These are phyloP conservation scores for Cadophora luteo-olivacea DNA, from an alignment of 2,329 filamentous ascomycete genomes.

Conservation along the genomic window DNA sequence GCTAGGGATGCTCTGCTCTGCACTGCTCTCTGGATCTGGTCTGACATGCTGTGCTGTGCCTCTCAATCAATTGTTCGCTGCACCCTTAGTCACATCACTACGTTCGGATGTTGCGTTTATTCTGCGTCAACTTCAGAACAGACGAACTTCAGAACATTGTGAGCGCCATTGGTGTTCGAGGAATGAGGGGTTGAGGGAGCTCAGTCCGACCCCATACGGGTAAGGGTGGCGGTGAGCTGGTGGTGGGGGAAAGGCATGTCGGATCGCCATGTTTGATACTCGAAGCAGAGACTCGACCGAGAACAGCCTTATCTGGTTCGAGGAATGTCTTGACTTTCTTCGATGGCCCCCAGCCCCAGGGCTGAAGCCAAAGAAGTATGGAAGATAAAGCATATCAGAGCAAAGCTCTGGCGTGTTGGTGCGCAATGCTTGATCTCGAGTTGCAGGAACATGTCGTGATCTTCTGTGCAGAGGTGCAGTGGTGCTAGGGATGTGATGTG, in stretches of 20 bases:
- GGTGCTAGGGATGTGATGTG: background rate
- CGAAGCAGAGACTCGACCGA: constrained; percentile 25
- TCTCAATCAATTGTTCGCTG: constrained; percentile 9
- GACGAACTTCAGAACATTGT: background rate
- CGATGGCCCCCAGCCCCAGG: background rate
- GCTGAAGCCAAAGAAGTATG: background rate
- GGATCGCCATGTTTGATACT: constrained; percentile 28
- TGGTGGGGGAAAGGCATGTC: constrained; percentile 15
- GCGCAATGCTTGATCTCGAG: constrained; percentile 1
- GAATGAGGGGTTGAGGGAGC: background rate
- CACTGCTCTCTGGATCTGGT: background rate
- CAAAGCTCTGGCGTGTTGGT: constrained; percentile 11
- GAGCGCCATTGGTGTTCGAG: background rate
- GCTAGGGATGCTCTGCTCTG: background rate
- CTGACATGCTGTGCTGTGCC: background rate
- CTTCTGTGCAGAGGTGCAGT: background rate
- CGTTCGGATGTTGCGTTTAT: constrained; percentile 1
- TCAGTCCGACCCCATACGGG: background rate
- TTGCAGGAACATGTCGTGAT: background rate
- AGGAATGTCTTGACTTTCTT: background rate
- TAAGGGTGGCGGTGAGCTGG: background rate
- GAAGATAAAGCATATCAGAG: background rate
- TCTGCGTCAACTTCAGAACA: constrained; percentile 14
- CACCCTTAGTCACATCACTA: constrained; percentile 5
- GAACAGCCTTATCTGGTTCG: constrained; percentile 8